phyloP scores from a whole-genome alignment of 2,329 filamentous ascomycete genomes.

The Xenoacremonium recifei region DNA sequence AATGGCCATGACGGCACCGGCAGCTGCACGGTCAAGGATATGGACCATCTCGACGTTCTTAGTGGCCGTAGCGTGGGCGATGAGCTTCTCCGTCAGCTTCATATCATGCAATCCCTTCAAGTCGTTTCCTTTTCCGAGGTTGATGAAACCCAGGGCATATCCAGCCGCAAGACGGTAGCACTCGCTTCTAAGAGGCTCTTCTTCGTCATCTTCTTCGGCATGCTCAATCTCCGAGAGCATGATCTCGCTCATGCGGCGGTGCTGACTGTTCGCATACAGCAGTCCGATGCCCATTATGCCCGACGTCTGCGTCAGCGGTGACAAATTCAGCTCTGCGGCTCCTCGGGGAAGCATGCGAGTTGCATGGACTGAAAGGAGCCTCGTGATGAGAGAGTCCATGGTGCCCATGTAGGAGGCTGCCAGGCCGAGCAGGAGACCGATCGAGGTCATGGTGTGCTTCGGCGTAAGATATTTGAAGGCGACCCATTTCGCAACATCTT shows the following conservation, averaged over 20 bases:
- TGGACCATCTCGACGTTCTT: constrained; percentile 93
- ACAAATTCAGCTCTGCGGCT: constrained; percentile 90
- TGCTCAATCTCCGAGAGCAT: constrained; percentile 98
- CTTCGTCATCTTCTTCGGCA: constrained; percentile 75
- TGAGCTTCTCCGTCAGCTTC: constrained; percentile 83
- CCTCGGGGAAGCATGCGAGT: constrained; percentile 90
- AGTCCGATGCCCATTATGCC: constrained; percentile 96
- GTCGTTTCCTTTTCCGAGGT: constrained; percentile 86
- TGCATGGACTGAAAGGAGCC: constrained; percentile 91
- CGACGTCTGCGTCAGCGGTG: constrained; percentile 89
- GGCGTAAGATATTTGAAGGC: constrained; percentile 99
- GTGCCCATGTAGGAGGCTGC: constrained; percentile 94
- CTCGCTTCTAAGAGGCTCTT: constrained; percentile 84
- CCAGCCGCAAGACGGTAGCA: constrained; percentile 95
- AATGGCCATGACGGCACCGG: constrained; percentile 88
- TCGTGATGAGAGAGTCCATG: constrained; percentile 94
- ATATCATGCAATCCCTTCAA: constrained; percentile 90
- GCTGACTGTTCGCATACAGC: constrained; percentile 91
- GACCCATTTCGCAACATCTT: constrained; percentile 92
- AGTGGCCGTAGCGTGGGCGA: constrained; percentile 80
- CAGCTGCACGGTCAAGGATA: constrained; percentile 86
- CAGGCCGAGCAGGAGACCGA: constrained; percentile 87
- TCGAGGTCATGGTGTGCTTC: constrained; percentile 98
- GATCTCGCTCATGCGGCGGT: constrained; percentile 97
- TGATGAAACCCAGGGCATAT: constrained; percentile 91